Conservation (phyloP, 1,284 basidiomycete genomes). For the Apiotrichum mycotoxinovorans region DNA sequence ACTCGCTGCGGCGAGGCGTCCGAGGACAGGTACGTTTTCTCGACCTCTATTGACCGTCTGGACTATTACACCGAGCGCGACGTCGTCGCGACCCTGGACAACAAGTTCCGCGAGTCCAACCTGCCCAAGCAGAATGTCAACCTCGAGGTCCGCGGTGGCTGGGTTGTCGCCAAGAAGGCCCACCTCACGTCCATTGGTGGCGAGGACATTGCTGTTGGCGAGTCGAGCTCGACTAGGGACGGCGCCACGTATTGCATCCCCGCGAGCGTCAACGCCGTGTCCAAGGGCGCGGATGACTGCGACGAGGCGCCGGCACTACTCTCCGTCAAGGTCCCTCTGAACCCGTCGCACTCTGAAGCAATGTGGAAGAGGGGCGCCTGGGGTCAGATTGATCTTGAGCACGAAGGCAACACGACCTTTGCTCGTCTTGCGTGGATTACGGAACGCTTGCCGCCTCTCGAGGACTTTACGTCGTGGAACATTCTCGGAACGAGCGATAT, state of each 20-base stretch:
- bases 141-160: conserved; percentile 63
- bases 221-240: conserved; percentile 50
- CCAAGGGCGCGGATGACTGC: conserved; percentile 60
- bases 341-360: conserved; percentile 59
- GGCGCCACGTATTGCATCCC: conserved; percentile 67
- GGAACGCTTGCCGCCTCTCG: conserved; percentile 72
- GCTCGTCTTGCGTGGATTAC: conserved; percentile 78
- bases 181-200: conserved; percentile 39
- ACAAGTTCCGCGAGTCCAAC: conserved; percentile 71
- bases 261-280: conserved; percentile 56
- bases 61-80: conserved; percentile 77
- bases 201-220: conserved; percentile 34
- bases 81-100: conserved; percentile 65
- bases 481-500: conserved; percentile 48
- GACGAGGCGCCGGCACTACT: conserved; percentile 69
- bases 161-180: conserved; percentile 51
- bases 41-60: conserved; percentile 68
- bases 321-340: conserved; percentile 68
- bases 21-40: conserved; percentile 76
- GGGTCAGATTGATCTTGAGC: conserved; percentile 76
- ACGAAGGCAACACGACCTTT: conserved; percentile 72
- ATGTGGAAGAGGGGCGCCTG: conserved; percentile 74
- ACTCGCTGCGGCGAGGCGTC: conserved; percentile 68
- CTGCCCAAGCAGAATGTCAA: conserved; percentile 54
- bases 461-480: conserved; percentile 63